These are phyloP conservation scores for Fagus sylvatica DNA, from an alignment of 306 rosid genomes.

Conservation along the genomic window DNA sequence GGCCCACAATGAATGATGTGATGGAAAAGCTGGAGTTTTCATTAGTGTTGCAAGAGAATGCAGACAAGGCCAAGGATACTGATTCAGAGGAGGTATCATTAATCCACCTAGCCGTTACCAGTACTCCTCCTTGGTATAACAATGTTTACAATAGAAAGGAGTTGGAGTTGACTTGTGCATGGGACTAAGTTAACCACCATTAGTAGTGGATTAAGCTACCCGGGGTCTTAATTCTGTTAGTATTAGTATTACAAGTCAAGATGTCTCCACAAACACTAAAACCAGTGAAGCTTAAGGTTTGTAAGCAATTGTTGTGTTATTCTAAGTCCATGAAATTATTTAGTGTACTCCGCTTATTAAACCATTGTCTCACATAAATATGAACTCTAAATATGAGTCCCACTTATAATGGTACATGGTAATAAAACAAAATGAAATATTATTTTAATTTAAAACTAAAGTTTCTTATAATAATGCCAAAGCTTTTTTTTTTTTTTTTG, in stretches of 20 bases:
- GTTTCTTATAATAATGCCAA: too few species aligned
- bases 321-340: too few species aligned
- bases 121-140: too few species aligned
- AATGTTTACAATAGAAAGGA: background rate
- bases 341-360: too few species aligned
- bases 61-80: background rate
- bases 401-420: too few species aligned
- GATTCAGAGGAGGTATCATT: background rate
- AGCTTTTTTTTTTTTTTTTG: too few species aligned
- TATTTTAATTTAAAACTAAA: too few species aligned
- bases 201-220: background rate
- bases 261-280: too few species aligned
- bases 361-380: too few species aligned
- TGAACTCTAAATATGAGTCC: too few species aligned
- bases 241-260: too few species aligned
- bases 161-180: background rate
- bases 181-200: background rate
- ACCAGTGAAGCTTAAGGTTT: background rate
- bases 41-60: background rate
- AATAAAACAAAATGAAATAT: too few species aligned
- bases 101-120: background rate
- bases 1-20: conserved; percentile 73
- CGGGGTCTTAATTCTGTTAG: background rate
- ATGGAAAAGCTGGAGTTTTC: conserved; percentile 1
- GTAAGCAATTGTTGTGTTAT: background rate